Percentiles rank a stretch among this genome's conserved stretches.
phyloP scores from a whole-genome alignment of 1,284 basidiomycete species.

The Inonotus obliquus region DNA sequence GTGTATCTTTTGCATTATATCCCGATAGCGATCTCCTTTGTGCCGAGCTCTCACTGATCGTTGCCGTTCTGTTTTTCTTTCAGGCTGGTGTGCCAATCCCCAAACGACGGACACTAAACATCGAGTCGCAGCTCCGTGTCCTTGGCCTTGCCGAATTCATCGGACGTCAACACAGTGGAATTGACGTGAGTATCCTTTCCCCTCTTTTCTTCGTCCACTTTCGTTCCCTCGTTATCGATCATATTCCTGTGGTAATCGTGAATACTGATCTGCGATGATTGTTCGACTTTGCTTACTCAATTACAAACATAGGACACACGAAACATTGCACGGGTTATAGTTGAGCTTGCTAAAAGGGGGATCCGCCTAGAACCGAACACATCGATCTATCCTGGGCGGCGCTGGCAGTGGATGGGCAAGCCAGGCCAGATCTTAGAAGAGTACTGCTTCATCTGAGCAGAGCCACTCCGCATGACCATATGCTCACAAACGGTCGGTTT shows the following conservation, averaged over 20 bases:
- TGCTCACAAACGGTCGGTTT: not conserved
- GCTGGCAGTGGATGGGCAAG: constrained; percentile 83
- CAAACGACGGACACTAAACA: constrained; percentile 46
- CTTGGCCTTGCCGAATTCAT: constrained; percentile 63
- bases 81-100: constrained; percentile 12
- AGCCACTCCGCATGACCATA: not conserved
- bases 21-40: not conserved
- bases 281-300: not conserved
- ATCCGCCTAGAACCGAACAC: constrained; percentile 71
- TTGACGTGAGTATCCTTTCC: constrained; percentile 61
- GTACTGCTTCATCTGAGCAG: constrained; percentile 26
- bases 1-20: not conserved
- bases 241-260: constrained; percentile 12
- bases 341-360: constrained; percentile 65
- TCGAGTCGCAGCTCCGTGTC: constrained; percentile 54
- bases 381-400: constrained; percentile 55
- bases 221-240: constrained; percentile 11
- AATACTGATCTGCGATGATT: not conserved
- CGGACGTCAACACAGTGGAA: constrained; percentile 82
- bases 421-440: constrained; percentile 61
- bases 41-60: not conserved
- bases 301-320: constrained; percentile 66
- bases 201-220: constrained; percentile 8
- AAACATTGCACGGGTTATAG: constrained; percentile 77
- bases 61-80: not conserved